Percentiles rank a stretch among this genome's conserved stretches.
phyloP scores from a whole-genome alignment of 75 land plant genomes.

The Adiantum capillusveneris region DNA sequence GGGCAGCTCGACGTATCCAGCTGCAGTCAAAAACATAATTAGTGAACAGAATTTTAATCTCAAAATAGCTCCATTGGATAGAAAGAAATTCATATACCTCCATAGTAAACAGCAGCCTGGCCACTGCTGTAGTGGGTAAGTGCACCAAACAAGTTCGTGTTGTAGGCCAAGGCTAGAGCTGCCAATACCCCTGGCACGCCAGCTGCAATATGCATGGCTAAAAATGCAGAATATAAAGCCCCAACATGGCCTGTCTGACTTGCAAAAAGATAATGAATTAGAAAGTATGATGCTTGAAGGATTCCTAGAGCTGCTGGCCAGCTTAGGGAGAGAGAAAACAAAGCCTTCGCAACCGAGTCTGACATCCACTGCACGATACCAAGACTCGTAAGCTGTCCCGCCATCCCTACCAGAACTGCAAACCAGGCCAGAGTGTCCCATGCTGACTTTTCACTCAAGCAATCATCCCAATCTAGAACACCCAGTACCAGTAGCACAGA shows the following conservation, averaged over 20 bases:
- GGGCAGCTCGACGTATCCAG: conserved; percentile 91
- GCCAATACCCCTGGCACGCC: conserved; percentile 91
- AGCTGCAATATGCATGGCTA: conserved; percentile 96
- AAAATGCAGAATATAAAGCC: conserved; percentile 89
- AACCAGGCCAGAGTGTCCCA: conserved; percentile 99
- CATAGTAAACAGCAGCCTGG: conserved; percentile 98
- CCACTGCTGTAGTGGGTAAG: conserved; percentile 99
- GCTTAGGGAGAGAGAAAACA: conserved; percentile 75
- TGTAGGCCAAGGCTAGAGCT: conserved; percentile 91
- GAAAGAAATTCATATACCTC: conserved; percentile 48
- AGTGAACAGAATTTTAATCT: neutral
- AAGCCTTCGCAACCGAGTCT: conserved; percentile 62
- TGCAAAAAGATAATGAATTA: conserved; percentile 93
- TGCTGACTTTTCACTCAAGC: conserved; percentile 93
- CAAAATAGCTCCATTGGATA: neutral
- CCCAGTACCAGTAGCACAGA: conserved; percentile 83
- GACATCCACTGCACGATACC: conserved; percentile 98
- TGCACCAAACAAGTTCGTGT: conserved; percentile 98
- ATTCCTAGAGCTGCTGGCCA: conserved; percentile 92
- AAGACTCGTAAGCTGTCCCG: conserved; percentile 83
- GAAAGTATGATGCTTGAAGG: conserved; percentile 87
- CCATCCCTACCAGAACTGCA: conserved; percentile 98
- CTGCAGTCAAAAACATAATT: conserved; percentile 34
- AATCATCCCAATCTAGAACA: conserved; percentile 96
- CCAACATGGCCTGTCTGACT: conserved; percentile 99